A percentile compares a stretch with the other conserved stretches of the same genome.
phyloP scores from a whole-genome alignment of 2,329 filamentous ascomycete genomes.

The Calonectria ilicicola region DNA sequence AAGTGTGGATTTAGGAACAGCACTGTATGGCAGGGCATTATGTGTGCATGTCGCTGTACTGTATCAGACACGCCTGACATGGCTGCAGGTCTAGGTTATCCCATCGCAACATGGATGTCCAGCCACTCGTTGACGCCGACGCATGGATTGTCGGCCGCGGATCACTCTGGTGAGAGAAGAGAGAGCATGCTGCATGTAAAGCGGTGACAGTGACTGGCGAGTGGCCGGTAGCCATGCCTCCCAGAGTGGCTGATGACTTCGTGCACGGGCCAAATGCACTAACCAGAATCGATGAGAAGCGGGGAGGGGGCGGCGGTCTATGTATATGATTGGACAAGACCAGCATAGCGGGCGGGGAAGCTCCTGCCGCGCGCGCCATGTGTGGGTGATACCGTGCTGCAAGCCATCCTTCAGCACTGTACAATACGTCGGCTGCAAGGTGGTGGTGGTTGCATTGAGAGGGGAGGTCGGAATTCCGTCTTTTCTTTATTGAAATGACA shows the following conservation, averaged over 20 bases:
- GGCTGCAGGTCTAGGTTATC: background rate
- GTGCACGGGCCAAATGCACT: slow-evolving; percentile 31
- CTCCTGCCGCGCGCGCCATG: slow-evolving; percentile 31
- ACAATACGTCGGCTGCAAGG: background rate
- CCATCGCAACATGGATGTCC: background rate
- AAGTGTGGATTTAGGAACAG: background rate
- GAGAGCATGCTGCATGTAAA: slow-evolving; percentile 31
- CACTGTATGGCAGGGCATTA: slow-evolving; percentile 15
- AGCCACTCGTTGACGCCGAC: slow-evolving; percentile 9
- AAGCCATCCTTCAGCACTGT: slow-evolving; percentile 3
- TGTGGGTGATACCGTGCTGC: slow-evolving; percentile 18
- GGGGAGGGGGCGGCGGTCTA: slow-evolving; percentile 33
- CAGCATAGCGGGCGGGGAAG: slow-evolving; percentile 33
- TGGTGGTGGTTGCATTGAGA: background rate
- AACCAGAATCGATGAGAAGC: slow-evolving; percentile 26
- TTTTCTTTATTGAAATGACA: background rate
- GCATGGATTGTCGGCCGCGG: slow-evolving; percentile 25
- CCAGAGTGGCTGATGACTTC: slow-evolving; percentile 29
- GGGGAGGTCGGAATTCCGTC: background rate
- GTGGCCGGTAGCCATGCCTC: slow-evolving; percentile 21
- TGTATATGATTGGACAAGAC: slow-evolving; percentile 30
- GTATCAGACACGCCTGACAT: slow-evolving; percentile 8
- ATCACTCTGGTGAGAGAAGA: slow-evolving; percentile 25
- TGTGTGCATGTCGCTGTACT: slow-evolving; percentile 4
- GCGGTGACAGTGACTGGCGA: slow-evolving; percentile 38